Conservation (phyloP, 1,284 basidiomycete genomes). For the Trichosporon coremiiforme region DNA sequence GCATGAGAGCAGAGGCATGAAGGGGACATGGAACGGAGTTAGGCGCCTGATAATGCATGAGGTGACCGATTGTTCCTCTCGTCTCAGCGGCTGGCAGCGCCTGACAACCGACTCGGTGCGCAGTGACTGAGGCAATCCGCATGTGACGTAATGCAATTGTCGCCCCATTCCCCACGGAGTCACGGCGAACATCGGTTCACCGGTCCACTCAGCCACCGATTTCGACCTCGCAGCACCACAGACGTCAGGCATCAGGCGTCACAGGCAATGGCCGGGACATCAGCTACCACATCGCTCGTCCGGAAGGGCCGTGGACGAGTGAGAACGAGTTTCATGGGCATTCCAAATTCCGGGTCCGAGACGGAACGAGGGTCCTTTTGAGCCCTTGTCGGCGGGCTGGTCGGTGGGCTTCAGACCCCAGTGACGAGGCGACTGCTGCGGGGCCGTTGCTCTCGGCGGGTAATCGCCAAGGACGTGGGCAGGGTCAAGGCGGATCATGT, state of each 20-base stretch:
- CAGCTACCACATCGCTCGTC: background rate
- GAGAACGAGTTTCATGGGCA: background rate
- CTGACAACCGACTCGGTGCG: background rate
- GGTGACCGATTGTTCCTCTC: conserved; percentile 3
- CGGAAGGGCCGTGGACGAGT: background rate
- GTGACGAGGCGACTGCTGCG: background rate
- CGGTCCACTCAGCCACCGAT: background rate
- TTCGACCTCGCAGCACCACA: background rate
- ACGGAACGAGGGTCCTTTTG: background rate
- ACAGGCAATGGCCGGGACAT: background rate
- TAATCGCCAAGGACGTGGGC: background rate
- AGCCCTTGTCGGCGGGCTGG: background rate
- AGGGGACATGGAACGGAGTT: conserved; percentile 5
- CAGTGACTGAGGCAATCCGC: background rate
- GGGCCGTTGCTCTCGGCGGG: background rate
- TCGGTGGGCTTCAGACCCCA: background rate
- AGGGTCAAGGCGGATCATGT: background rate
- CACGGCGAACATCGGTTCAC: background rate
- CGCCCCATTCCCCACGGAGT: background rate
- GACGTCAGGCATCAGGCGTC: background rate
- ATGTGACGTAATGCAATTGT: background rate
- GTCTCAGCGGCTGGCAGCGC: background rate
- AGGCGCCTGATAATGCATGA: conserved; percentile 12
- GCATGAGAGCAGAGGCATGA: conserved; percentile 1
- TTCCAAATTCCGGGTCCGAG: background rate